Evolutionary conservation across 2,329 filamentous ascomycete species (phyloP), one percentile per base, ranked within the genome.

Genomic region (Chrysoporthe cubensis): DNA sequence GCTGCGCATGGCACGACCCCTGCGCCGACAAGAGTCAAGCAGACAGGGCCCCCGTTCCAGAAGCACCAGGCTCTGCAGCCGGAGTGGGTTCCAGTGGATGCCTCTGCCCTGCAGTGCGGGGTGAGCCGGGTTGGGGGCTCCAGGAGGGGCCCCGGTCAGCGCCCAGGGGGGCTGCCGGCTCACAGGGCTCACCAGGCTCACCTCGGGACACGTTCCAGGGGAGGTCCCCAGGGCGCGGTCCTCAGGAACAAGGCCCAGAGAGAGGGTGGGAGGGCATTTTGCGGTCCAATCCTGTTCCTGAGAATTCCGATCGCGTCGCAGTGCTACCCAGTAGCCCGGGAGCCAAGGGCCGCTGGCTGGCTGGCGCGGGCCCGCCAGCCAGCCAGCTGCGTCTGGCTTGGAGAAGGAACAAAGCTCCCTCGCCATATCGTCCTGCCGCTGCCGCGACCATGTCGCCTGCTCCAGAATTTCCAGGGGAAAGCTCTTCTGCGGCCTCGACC

Each of bases 241-340:
- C 6, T 42, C 37, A 44, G 37, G 59, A 32, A 34, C 59, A 61
- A 61, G 59, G 59, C 43, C 59, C 59, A 32, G 57, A 11, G 4
- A 21, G 13, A 43, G 14, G 57, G 21, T 26, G 13, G n/a, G 37
- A 13, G 57, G 4, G 21, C 37, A 26, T n/a, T 8, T 7, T 42
- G n/a, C 40, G 8, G n/a, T 11, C 43, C n/a, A 61, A 46, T 48
- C 7, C 43, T 46, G 66, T 52, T 65, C 66, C 66, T 68, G 58
- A 68, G 65, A 67, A 67, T 69, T 54, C 67, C 67, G 67, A 69
- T 65, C 21, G 42, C 43, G 37, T 43, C 42, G 66, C 58, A 56
- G 50, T 56, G 58, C 63, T 21, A 52, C 43, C 40, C 46, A 54
- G 61, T 21, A 48, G 42, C 37, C 40, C 66, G 32, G 54, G 26